Evolutionary conservation across 148 eudicot genomes (phyloP), one percentile per base, ranked within the genome.

Genomic region (Rhododendron mucronatum): DNA sequence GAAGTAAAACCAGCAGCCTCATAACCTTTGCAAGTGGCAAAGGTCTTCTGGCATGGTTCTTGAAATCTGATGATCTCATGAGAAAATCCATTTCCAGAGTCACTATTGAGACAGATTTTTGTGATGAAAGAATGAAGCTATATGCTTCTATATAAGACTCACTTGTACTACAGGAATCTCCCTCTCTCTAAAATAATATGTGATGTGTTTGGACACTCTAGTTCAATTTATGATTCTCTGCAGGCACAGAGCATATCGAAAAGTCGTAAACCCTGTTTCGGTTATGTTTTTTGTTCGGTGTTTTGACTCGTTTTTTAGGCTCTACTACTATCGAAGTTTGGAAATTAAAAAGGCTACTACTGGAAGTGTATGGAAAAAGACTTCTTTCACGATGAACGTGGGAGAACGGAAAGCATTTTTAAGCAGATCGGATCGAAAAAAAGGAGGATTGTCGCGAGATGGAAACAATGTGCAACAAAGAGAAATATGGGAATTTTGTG

Each of bases 401-500:
- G 20, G 59, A 53, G 16, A 23, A 18, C 69, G 20, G 5, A 63
- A 6, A 8, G 69, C 11, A 20, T 28, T 69, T 69, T 26, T 28
- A 28, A 69, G 13, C 10, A 26, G 1, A 13, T 3, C 35, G 12
- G 5, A 69, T 10, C 5, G 35, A 28, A 67, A 67, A 67, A 65
- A 73, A 67, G 21, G 20, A 73, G 20, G 41, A 73, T 33, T 13
- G 78, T 35, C 41, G 78, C 44, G 44, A 0, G 21, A 33, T 4
- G 41, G 44, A 57, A 18, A 20, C 57, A n/a, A 51, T 35, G 69
- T 53, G 28, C 21, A 51, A 84, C 76, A 47, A 15, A 47, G 26
- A 81, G 33, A 74, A 55, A 50, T 41, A 83, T 50, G 81, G 37
- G 50, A 15, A 78, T 63, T 84, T 78, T 41, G 77, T 87, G 69